A percentile compares a stretch with the other conserved stretches of the same genome.
phyloP scores from a whole-genome alignment of 345 rosid genomes.

The Iberis pinnata region DNA sequence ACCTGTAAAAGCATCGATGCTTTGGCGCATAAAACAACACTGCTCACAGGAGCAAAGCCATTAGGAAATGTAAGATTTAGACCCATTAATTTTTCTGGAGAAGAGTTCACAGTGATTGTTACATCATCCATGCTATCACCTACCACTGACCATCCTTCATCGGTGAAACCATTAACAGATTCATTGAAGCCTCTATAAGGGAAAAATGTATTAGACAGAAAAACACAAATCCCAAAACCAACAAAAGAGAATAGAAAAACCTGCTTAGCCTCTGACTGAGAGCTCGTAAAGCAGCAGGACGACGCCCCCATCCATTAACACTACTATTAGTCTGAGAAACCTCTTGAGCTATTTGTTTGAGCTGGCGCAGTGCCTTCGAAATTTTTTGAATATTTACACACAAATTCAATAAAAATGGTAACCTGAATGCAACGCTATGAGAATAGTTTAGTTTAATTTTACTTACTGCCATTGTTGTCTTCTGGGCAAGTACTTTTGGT shows the following conservation, averaged over 20 bases:
- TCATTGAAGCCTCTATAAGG: constrained; percentile 88
- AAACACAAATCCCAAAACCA: not conserved
- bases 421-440: not conserved
- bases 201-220: constrained; percentile 15
- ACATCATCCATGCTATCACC: constrained; percentile 98
- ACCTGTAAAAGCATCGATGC: constrained; percentile 99
- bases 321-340: constrained; percentile 69
- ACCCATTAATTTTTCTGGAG: constrained; percentile 96
- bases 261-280: constrained; percentile 97
- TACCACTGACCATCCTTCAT: constrained; percentile 93
- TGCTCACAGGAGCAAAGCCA: constrained; percentile 83
- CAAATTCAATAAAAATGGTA: constrained; percentile 3
- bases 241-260: constrained; percentile 28
- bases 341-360: constrained; percentile 92
- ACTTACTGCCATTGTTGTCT: constrained; percentile 92
- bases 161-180: constrained; percentile 89
- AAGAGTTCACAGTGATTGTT: constrained; percentile 82
- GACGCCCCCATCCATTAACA: constrained; percentile 83
- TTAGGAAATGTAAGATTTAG: constrained; percentile 66
- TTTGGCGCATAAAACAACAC: constrained; percentile 79
- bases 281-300: constrained; percentile 90
- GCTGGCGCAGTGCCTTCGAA: constrained; percentile 79
- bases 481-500: constrained; percentile 91
- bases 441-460: not conserved
- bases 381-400: not conserved